A percentile compares a stretch with the other conserved stretches of the same genome.
phyloP scores from a whole-genome alignment of 1,139 yeast species.

The Scheffersomyces parashehatae region DNA sequence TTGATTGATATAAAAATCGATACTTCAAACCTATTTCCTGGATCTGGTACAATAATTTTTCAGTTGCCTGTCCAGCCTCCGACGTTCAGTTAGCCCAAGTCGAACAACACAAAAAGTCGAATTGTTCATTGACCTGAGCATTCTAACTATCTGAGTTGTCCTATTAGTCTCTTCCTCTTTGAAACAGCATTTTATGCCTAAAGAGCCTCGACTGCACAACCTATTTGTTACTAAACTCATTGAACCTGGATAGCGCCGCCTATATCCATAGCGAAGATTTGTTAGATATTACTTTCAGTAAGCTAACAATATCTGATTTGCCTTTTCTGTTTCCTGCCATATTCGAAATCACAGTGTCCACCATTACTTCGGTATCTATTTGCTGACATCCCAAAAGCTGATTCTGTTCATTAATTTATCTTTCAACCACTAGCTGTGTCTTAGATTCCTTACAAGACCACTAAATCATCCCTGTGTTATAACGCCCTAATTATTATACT shows the following conservation, averaged over 20 bases:
- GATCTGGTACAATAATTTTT: no score
- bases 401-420: background rate
- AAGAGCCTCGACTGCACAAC: constrained; percentile 42
- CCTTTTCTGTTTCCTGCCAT: constrained; percentile 1
- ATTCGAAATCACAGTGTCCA: constrained; percentile 6
- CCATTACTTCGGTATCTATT: constrained; percentile 7
- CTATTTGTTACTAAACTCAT: constrained; percentile 27
- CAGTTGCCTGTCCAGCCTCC: no score
- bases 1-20: no score
- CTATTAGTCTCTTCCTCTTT: no score
- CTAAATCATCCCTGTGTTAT: constrained; percentile 4
- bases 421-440: constrained; percentile 5
- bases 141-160: no score
- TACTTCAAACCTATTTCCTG: no score
- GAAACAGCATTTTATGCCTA: constrained; percentile 40
- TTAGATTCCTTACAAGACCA: constrained; percentile 1
- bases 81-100: no score
- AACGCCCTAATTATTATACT: constrained; percentile 11
- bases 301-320: no score
- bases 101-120: no score
- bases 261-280: background rate
- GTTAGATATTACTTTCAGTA: background rate
- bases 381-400: constrained; percentile 13
- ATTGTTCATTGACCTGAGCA: no score
- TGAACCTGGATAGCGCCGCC: constrained; percentile 47